phyloP scores from a whole-genome alignment of 2,329 filamentous ascomycete genomes.

The Exophiala phaeomuriformis region DNA sequence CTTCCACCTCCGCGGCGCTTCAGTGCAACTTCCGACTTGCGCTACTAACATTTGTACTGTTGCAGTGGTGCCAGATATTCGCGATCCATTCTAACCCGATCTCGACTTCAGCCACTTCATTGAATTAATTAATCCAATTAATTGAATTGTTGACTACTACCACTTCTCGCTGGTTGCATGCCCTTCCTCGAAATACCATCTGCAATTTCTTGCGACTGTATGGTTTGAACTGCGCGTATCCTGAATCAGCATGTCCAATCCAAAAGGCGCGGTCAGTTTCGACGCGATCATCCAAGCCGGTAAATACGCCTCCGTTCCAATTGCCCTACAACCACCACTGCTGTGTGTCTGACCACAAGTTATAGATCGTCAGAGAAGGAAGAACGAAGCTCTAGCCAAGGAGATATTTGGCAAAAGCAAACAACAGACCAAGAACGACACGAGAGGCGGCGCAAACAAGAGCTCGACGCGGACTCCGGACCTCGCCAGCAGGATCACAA shows the following conservation, averaged over 20 bases:
- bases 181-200: neutral
- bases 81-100: too few relatives aligned
- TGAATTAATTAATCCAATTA: too few relatives aligned
- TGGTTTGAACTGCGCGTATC: neutral
- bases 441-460: slow-evolving; percentile 32
- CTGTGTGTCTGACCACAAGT: slow-evolving; percentile 11
- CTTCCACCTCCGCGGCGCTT: too few relatives aligned
- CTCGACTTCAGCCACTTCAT: too few relatives aligned
- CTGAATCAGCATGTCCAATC: slow-evolving; percentile 32
- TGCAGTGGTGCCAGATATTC: too few relatives aligned
- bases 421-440: slow-evolving; percentile 35
- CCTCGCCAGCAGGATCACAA: slow-evolving; percentile 53
- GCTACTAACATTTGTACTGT: too few relatives aligned
- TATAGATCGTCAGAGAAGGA: slow-evolving; percentile 47
- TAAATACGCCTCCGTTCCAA: slow-evolving; percentile 29
- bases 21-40: too few relatives aligned
- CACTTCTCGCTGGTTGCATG: neutral
- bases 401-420: slow-evolving; percentile 52
- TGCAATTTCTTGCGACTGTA: neutral
- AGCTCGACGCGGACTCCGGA: slow-evolving; percentile 38
- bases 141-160: neutral
- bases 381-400: slow-evolving; percentile 51
- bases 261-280: slow-evolving; percentile 39
- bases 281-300: slow-evolving; percentile 47
- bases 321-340: neutral